phyloP scores from a whole-genome alignment of 768 basidiomycete genomes.

The Panaeolus papilionaceus region DNA sequence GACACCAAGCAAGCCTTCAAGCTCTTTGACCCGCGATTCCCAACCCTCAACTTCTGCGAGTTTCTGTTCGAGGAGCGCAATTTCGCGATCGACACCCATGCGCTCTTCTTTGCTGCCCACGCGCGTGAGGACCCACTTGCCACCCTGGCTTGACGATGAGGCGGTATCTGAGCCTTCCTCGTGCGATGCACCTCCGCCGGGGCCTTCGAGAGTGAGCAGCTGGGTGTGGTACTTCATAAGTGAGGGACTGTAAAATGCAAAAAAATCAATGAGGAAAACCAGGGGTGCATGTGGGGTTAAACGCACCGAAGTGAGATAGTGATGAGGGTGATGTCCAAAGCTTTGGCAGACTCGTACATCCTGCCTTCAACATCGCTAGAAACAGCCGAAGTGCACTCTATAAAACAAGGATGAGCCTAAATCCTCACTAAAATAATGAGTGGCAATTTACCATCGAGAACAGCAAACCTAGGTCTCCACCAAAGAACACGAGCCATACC shows the following conservation, averaged over 20 bases:
- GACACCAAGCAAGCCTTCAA: conserved; percentile 60
- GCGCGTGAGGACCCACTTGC: conserved; percentile 72
- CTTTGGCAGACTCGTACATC: conserved; percentile 95
- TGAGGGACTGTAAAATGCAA: conserved; percentile 63
- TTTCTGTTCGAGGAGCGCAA: conserved; percentile 65
- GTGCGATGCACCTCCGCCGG: conserved; percentile 45
- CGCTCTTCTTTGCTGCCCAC: conserved; percentile 79
- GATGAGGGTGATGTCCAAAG: conserved; percentile 88
- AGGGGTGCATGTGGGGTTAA: not conserved
- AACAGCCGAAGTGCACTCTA: conserved; percentile 95
- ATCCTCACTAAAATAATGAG: conserved; percentile 6
- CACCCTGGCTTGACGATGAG: conserved; percentile 27
- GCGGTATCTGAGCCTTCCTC: not conserved
- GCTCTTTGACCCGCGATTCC: conserved; percentile 72
- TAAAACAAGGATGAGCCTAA: conserved; percentile 16
- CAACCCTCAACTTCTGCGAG: conserved; percentile 75
- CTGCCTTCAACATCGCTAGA: conserved; percentile 95
- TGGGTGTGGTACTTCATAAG: conserved; percentile 90
- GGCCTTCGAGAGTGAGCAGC: conserved; percentile 79
- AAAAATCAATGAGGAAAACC: not conserved
- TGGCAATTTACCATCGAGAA: conserved; percentile 75
- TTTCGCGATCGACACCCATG: conserved; percentile 79
- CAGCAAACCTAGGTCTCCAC: conserved; percentile 81
- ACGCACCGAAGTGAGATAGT: conserved; percentile 87
- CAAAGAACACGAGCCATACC: conserved; percentile 93